Conservation (phyloP, 768 basidiomycete genomes). For the Mycena vitilis region DNA sequence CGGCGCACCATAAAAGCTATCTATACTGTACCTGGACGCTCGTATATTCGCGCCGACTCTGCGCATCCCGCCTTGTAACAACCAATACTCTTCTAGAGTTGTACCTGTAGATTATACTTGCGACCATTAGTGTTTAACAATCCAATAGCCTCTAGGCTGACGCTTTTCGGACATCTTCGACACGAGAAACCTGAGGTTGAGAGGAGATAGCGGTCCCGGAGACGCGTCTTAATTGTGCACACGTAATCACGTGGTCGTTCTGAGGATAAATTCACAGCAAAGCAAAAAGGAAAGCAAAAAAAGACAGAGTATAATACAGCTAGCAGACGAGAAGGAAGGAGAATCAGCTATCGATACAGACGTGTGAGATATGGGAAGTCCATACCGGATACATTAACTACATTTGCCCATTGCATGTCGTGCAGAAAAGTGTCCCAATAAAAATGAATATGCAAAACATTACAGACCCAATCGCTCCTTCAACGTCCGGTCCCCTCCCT, state of each 20-base stretch:
- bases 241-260: constrained; percentile 28
- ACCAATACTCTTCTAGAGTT: constrained; percentile 16
- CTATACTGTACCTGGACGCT: constrained; percentile 14
- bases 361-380: constrained; percentile 16
- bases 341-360: constrained; percentile 46
- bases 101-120: constrained; percentile 14
- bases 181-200: constrained; percentile 10
- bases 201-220: not conserved
- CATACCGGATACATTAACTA: constrained; percentile 33
- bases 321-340: constrained; percentile 14
- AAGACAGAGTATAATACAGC: constrained; percentile 40
- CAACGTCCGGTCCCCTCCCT: constrained; percentile 80
- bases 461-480: constrained; percentile 86
- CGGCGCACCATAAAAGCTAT: constrained; percentile 9
- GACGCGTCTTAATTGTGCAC: constrained; percentile 3
- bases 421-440: constrained; percentile 24
- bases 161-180: constrained; percentile 4
- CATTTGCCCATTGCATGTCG: constrained; percentile 14
- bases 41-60: constrained; percentile 10
- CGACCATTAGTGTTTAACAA: constrained; percentile 22
- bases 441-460: constrained; percentile 35
- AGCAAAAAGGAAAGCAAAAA: constrained; percentile 26
- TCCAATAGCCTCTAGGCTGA: constrained; percentile 18
- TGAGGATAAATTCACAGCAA: constrained; percentile 20
- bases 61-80: constrained; percentile 3